Conservation (phyloP, 2,329 filamentous ascomycete species). For the Verruconis gallopava region DNA sequence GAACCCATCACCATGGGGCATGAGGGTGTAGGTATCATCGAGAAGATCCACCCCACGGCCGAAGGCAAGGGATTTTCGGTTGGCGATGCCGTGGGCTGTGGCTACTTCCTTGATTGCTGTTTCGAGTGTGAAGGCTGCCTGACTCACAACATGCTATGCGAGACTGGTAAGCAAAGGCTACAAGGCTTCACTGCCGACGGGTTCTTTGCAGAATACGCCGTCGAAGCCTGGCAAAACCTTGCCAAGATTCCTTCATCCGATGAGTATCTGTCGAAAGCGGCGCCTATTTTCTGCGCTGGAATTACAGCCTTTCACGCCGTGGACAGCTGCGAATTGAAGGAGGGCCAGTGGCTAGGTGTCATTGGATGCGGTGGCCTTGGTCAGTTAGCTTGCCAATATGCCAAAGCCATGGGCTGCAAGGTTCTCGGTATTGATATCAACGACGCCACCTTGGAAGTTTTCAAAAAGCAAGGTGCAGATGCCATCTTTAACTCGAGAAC, state of each 20-base stretch:
- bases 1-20: conserved; percentile 28
- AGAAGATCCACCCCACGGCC: conserved; percentile 22
- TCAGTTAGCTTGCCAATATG: conserved; percentile 35
- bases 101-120: conserved; percentile 34
- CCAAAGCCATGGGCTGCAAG: conserved; percentile 33
- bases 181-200: conserved; percentile 33
- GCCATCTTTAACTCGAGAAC: conserved; percentile 31
- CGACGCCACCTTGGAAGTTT: conserved; percentile 28
- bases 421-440: conserved; percentile 33
- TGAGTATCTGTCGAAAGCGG: conserved; percentile 24
- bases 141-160: conserved; percentile 31
- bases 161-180: conserved; percentile 26
- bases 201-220: conserved; percentile 35
- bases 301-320: conserved; percentile 28
- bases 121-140: conserved; percentile 35
- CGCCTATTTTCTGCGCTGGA: conserved; percentile 39
- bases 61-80: conserved; percentile 28
- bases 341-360: conserved; percentile 29
- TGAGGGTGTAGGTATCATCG: conserved; percentile 34
- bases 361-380: conserved; percentile 32
- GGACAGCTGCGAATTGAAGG: conserved; percentile 20
- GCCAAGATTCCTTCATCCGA: conserved; percentile 26
- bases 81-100: conserved; percentile 34
- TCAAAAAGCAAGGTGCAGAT: conserved; percentile 29
- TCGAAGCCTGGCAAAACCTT: conserved; percentile 34